Base-by-base conservation (phyloP, 2,329 filamentous ascomycete genomes). In the Alternaria conjuncta region DNA sequence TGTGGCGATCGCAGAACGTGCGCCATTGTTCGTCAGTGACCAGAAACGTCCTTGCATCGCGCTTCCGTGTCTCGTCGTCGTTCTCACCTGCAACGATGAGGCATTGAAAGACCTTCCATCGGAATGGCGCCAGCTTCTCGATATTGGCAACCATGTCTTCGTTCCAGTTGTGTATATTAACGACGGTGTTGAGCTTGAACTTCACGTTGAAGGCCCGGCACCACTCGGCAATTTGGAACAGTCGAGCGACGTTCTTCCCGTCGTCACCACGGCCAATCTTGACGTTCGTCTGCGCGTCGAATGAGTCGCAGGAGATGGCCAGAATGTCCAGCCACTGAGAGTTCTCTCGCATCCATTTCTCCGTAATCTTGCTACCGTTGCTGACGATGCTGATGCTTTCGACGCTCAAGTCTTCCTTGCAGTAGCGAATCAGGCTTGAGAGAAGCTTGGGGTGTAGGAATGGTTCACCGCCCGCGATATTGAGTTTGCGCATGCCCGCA, bases 111-210 rank as follows among this genome's bases (percentile, higher is more conserved):
- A 46, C 43, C 41, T 62, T 58, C 60, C 54, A 62, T 18, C 60
- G 54, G 54, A 62, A 62, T 23, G 60, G 54, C n/a, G 47, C 55
- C 25, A 62, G 55, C 43, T 54, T 26, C 7, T 54, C 41, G 12
- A 62, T 54, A 4, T 58, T 25, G 41, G 28, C 49, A 11, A 36
- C 30, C 55, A 58, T 62, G 9, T 62, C 55, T 58, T 62, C 55
- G 18, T 58, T 18, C 49, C 43, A 62, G 28, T 62, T 62, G 49
- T 49, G 36, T 0, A 36, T 25, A 9, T 57, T 58, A 8, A 62
- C 60, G 5, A 62, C 60, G 3, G 60, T 62, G 20, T 62, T 62
- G 1, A 62, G 28, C 49, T 62, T 58, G 49, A 62, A 58, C 41
- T 58, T 58, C 18, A 62, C 21, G 15, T 43, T 32, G 43, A 58